Conservation (phyloP, 306 rosid genomes). For the Carpinus fangiana region DNA sequence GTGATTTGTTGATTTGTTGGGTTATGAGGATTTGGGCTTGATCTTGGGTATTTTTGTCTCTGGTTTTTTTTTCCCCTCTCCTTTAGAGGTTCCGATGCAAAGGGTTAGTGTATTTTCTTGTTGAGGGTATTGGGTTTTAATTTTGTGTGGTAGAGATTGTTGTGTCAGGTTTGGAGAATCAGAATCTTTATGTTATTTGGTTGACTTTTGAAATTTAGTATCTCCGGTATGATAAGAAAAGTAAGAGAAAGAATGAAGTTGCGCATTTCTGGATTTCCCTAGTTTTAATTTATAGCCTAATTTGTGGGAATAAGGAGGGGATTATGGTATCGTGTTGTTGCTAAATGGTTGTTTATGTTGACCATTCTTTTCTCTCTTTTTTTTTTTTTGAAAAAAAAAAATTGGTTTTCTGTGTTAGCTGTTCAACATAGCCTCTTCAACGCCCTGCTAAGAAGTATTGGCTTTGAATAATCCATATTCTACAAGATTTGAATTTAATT, state of each 20-base stretch:
- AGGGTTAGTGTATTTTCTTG: conserved; percentile 14
- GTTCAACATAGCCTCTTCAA: conserved; percentile 1
- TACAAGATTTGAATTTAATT: conserved; percentile 7
- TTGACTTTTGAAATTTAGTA: conserved; percentile 16
- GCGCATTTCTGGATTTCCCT: conserved; percentile 14
- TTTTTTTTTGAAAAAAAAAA: conserved; percentile 4
- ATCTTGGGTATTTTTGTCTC: conserved; percentile 8
- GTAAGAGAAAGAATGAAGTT: neutral
- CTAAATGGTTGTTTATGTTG: neutral
- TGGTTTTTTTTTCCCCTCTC: neutral
- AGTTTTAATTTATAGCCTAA: conserved; percentile 3
- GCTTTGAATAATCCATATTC: conserved; percentile 20
- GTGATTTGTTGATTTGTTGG: neutral
- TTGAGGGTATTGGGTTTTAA: conserved; percentile 22
- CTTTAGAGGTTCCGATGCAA: conserved; percentile 5
- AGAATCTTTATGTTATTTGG: neutral
- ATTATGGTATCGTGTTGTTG: neutral
- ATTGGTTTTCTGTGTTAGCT: neutral
- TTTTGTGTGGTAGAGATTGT: neutral
- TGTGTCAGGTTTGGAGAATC: conserved; percentile 24
- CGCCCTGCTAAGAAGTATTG: neutral
- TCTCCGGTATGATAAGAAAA: neutral
- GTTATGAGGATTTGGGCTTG: neutral
- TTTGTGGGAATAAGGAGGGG: conserved; percentile 6
- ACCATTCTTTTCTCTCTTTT: neutral